Evolutionary conservation across 2,329 filamentous ascomycete species (phyloP), one percentile per base, ranked within the genome.

Genomic region (Monosporascus ibericus): DNA sequence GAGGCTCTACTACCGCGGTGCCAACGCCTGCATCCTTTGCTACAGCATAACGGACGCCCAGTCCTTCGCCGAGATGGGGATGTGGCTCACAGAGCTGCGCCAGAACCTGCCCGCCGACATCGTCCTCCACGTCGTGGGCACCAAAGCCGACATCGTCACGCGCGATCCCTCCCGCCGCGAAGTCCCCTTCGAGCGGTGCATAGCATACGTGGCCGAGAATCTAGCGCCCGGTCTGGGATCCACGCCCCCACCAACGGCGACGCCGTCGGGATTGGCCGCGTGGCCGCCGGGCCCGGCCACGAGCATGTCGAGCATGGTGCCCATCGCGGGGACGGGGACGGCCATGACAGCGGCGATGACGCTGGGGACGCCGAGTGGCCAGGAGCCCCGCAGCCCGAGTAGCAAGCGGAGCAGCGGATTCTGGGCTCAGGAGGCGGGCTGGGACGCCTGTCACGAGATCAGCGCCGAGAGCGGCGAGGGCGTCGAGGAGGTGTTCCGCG

Each of bases 391-490:
- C 51, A 83, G 78, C 57, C 82, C 82, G 44, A 79, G 76, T 61
- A 83, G 79, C 47, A 86, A 86, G 68, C 76, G 84, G 42, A 87
- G 82, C 63, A 87, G 82, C 38, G 87, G 87, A 2, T 90, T 91
- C 71, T 96, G 92, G 92, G 90, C 87, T 22, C 89, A 94, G 68
- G 92, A 96, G 66, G 85, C 91, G 6, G 91, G 92, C 49, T 97
- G 92, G 92, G 92, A 96, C 65, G 95, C 91, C 57, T 97, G 92
- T 69, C 94, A 97, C 70, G 94, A 99, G 74, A 92, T 99, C 65
- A 92, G 86, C 61, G 92, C 92, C 47, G 92, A 95, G 75, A 91
- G 87, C 64, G 92, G 92, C 52, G 92, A 96, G 75, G 92, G 92
- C 18, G 92, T 99, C 18, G 94, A 97, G 62, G 94, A 97, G 71